Percentiles rank a stretch among this genome's conserved stretches.
These are phyloP conservation scores for Populus simonii DNA, from an alignment of 345 rosid species.

Conservation along the genomic window DNA sequence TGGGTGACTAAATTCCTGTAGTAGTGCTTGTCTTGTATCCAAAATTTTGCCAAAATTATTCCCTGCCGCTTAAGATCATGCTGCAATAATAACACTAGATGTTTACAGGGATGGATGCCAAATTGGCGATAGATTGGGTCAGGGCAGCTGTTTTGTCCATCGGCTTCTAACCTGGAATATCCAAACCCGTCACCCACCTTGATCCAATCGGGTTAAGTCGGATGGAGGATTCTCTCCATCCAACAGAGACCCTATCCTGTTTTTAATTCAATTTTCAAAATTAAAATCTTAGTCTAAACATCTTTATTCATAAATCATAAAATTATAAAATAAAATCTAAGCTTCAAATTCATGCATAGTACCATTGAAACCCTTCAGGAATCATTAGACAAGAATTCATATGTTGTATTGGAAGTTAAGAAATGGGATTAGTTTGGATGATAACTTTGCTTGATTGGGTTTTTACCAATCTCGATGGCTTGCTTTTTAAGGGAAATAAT, in stretches of 20 bases:
- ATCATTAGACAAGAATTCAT: neutral
- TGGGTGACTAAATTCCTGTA: neutral
- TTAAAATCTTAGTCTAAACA: no score
- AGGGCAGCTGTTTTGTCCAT: neutral
- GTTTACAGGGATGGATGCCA: no score
- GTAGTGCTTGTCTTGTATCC: constrained; percentile 3
- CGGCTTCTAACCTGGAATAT: no score
- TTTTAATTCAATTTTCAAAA: neutral
- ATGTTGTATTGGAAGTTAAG: neutral
- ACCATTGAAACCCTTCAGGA: no score
- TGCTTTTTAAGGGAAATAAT: neutral
- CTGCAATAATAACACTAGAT: no score
- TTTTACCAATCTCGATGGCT: neutral
- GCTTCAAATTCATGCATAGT: no score
- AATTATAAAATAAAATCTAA: no score
- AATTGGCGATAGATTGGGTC: neutral
- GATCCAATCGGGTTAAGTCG: no score
- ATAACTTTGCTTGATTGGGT: neutral
- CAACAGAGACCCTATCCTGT: no score
- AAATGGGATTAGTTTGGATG: neutral
- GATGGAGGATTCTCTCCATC: no score
- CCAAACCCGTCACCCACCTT: no score
- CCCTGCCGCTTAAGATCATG: neutral
- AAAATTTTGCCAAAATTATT: neutral
- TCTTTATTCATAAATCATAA: no score